A percentile compares a stretch with the other conserved stretches of the same genome.
These are phyloP conservation scores for Mycena filopes DNA, from an alignment of 768 basidiomycete genomes.

Conservation along the genomic window DNA sequence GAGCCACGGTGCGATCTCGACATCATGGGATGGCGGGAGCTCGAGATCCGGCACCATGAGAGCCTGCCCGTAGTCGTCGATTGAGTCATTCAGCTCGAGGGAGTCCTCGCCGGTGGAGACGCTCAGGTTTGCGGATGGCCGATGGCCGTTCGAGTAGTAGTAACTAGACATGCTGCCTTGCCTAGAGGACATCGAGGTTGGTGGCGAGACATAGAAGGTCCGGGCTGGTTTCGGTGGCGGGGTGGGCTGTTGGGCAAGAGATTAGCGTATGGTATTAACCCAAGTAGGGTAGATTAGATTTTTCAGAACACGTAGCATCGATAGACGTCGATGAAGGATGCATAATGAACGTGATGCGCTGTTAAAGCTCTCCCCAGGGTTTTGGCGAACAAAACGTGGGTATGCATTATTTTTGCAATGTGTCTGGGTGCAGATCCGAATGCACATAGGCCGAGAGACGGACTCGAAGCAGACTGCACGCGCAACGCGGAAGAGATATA, in stretches of 20 bases:
- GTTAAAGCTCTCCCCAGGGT: no score
- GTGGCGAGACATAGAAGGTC: slow-evolving; percentile 23
- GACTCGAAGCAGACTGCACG: slow-evolving; percentile 34
- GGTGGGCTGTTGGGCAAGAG: slow-evolving; percentile 23
- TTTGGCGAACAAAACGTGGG: no score
- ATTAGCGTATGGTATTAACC: slow-evolving; percentile 27
- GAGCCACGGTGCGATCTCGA: slow-evolving; percentile 37
- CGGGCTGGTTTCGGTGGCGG: slow-evolving; percentile 28
- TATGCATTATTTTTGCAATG: no score
- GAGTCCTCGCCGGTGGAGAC: slow-evolving; percentile 27
- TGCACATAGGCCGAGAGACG: slow-evolving; percentile 34
- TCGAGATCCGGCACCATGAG: slow-evolving; percentile 33
- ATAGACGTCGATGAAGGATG: no score
- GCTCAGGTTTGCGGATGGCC: slow-evolving; percentile 29
- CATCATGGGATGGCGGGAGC: slow-evolving; percentile 30
- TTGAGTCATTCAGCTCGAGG: slow-evolving; percentile 34
- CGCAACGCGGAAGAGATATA: slow-evolving; percentile 3
- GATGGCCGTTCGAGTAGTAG: slow-evolving; percentile 27
- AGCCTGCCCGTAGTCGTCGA: slow-evolving; percentile 39
- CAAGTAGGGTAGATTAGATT: slow-evolving; percentile 19
- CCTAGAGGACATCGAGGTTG: slow-evolving; percentile 32
- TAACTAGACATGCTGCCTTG: slow-evolving; percentile 34
- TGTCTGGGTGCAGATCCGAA: no score
- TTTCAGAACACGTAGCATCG: no score
- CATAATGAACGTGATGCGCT: no score